A percentile compares a stretch with the other conserved stretches of the same genome.
phyloP scores from a whole-genome alignment of 345 rosid species.

The Mallotus nudiflorus region DNA sequence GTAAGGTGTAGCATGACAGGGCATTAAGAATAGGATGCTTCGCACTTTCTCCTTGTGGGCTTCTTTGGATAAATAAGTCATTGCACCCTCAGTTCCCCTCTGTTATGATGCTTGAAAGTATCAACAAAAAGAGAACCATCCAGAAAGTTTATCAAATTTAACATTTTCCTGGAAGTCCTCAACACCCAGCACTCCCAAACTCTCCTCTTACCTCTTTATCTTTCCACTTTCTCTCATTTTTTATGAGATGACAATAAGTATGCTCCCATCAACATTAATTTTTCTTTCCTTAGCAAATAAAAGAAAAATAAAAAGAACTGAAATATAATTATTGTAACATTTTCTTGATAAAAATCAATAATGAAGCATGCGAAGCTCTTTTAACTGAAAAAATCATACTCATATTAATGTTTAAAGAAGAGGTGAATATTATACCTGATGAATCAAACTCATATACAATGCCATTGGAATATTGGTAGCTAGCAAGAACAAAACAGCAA shows the following conservation, averaged over 20 bases:
- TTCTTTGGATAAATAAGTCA: constrained; percentile 81
- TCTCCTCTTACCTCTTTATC: too few species aligned
- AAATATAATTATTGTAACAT: neutral
- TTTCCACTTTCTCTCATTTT: too few species aligned
- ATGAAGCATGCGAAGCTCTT: constrained; percentile 4
- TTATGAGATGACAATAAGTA: too few species aligned
- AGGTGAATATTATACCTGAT: constrained; percentile 57
- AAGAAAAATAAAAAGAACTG: too few species aligned
- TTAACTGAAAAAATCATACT: constrained; percentile 10
- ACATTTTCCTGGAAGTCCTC: too few species aligned
- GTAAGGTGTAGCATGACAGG: constrained; percentile 94
- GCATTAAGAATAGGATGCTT: constrained; percentile 79
- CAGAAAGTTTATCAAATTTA: too few species aligned
- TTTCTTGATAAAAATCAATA: too few species aligned
- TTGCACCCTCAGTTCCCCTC: constrained; percentile 96
- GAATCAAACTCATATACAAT: constrained; percentile 76
- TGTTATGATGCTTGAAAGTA: constrained; percentile 32
- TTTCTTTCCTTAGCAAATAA: too few species aligned
- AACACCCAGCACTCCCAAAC: too few species aligned
- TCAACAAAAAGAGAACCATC: constrained; percentile 11
- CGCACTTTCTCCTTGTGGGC: constrained; percentile 57
- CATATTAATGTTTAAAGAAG: neutral
- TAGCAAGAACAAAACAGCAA: constrained; percentile 70
- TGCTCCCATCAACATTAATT: too few species aligned
- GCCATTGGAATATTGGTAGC: constrained; percentile 87